phyloP scores from a whole-genome alignment of 2,329 filamentous ascomycete genomes.

The Ceratocystis cubensis region DNA sequence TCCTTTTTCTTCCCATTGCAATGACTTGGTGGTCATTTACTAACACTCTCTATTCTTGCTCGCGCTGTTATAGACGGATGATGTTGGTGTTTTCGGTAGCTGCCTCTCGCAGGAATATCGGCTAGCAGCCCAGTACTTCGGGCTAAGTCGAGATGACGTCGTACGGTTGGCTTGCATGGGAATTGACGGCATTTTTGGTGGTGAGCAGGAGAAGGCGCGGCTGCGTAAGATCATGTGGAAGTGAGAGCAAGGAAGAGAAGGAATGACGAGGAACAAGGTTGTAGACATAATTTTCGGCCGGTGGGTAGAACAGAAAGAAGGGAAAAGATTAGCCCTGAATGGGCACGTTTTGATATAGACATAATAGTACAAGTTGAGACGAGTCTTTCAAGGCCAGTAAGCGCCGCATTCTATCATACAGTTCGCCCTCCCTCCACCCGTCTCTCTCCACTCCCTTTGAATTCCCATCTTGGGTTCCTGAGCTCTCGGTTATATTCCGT shows the following conservation, averaged over 20 bases:
- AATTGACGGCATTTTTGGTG: constrained; percentile 55
- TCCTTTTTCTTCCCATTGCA: not conserved
- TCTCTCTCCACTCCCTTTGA: not conserved
- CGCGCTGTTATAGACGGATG: constrained; percentile 51
- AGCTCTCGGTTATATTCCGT: not conserved
- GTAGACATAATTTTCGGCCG: not conserved
- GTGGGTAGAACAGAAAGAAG: not conserved
- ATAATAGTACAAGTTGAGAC: constrained; percentile 17
- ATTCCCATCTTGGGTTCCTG: not conserved
- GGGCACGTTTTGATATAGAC: constrained; percentile 11
- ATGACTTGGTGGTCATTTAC: not conserved
- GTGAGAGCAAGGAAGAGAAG: not conserved
- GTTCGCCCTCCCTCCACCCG: not conserved
- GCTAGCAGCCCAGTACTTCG: constrained; percentile 59
- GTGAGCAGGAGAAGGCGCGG: constrained; percentile 46
- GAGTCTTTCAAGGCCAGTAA: constrained; percentile 1
- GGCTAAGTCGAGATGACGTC: constrained; percentile 36
- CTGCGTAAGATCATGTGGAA: constrained; percentile 41
- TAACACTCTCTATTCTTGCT: not conserved
- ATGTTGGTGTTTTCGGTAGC: constrained; percentile 71
- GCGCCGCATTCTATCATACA: constrained; percentile 2
- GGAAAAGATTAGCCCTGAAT: not conserved
- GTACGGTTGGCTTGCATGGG: constrained; percentile 46
- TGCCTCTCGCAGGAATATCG: constrained; percentile 64
- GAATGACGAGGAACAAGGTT: not conserved